phyloP scores from a whole-genome alignment of 306 rosid genomes.

The Trifolium fragiferum region DNA sequence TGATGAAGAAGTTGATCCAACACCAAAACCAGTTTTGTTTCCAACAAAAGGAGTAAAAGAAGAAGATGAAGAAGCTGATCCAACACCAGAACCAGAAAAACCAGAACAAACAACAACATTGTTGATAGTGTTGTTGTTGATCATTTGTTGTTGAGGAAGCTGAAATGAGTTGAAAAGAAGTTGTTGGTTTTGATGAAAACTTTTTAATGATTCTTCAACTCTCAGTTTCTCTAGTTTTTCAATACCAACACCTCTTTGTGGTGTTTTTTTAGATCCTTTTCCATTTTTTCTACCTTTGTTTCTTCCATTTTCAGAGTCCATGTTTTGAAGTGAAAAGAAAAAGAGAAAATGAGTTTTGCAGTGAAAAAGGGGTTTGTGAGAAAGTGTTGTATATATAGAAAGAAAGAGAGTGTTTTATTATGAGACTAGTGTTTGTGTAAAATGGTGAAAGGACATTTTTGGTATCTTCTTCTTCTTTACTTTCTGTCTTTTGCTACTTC shows the following conservation, averaged over 20 bases:
- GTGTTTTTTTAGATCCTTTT: constrained; percentile 55
- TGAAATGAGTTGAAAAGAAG: constrained; percentile 42
- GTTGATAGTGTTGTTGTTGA: not conserved
- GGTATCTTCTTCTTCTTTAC: constrained; percentile 31
- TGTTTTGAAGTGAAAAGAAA: not conserved
- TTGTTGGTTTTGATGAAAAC: not conserved
- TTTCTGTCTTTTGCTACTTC: constrained; percentile 27
- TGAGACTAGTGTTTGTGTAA: constrained; percentile 50
- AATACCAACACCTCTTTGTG: constrained; percentile 80
- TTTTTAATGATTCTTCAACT: constrained; percentile 42
- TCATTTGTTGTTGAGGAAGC: constrained; percentile 17
- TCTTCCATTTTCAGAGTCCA: constrained; percentile 15
- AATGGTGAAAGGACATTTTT: constrained; percentile 50
- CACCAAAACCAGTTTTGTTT: not conserved
- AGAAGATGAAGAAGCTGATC: not conserved
- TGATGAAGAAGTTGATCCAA: no score
- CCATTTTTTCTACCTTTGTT: constrained; percentile 48
- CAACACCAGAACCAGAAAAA: not conserved
- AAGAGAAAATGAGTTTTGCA: not conserved
- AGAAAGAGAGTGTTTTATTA: constrained; percentile 40
- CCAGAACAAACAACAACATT: not conserved
- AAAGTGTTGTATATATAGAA: not conserved
- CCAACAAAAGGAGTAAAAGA: not conserved
- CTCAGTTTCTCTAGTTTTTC: constrained; percentile 67
- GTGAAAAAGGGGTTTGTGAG: not conserved